These are phyloP conservation scores for Trichoderma brevicompactum DNA, from an alignment of 2,329 filamentous ascomycete species.

Conservation along the genomic window DNA sequence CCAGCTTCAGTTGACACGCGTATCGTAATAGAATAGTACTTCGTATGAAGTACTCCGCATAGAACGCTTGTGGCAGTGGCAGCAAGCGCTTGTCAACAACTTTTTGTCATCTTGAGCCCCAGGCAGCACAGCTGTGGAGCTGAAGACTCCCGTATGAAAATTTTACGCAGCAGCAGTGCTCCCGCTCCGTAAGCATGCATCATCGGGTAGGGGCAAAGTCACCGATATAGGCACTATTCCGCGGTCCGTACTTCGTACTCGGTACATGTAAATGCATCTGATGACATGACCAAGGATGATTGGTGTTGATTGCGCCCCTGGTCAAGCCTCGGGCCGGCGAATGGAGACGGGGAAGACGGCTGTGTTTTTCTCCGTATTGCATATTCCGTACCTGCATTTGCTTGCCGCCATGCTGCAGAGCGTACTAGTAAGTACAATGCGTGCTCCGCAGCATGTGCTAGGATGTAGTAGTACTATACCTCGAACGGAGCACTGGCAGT, in stretches of 20 bases:
- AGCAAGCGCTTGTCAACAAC: too few relatives aligned
- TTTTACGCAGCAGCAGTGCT: background rate
- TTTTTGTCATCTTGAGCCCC: background rate
- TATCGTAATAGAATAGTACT: too few relatives aligned
- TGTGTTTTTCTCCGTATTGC: constrained; percentile 1
- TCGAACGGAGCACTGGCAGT: too few relatives aligned
- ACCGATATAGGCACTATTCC: background rate
- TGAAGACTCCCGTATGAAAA: too few relatives aligned
- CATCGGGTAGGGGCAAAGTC: background rate
- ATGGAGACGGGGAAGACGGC: constrained; percentile 15
- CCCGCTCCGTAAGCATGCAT: background rate
- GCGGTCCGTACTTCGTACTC: background rate
- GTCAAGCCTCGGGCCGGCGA: background rate
- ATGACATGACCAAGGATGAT: background rate
- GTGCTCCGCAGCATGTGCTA: too few relatives aligned
- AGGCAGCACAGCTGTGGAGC: background rate
- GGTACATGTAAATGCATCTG: background rate
- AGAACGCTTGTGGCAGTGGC: too few relatives aligned
- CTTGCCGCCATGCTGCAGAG: background rate
- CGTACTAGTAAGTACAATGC: too few relatives aligned
- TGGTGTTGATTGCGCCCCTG: background rate
- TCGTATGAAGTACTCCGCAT: too few relatives aligned
- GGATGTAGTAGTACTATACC: too few relatives aligned
- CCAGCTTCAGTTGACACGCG: too few relatives aligned
- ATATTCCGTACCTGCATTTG: constrained; percentile 7